Evolutionary conservation across 1,284 basidiomycete genomes (phyloP).

Genomic region (Schizophyllum commune): DNA sequence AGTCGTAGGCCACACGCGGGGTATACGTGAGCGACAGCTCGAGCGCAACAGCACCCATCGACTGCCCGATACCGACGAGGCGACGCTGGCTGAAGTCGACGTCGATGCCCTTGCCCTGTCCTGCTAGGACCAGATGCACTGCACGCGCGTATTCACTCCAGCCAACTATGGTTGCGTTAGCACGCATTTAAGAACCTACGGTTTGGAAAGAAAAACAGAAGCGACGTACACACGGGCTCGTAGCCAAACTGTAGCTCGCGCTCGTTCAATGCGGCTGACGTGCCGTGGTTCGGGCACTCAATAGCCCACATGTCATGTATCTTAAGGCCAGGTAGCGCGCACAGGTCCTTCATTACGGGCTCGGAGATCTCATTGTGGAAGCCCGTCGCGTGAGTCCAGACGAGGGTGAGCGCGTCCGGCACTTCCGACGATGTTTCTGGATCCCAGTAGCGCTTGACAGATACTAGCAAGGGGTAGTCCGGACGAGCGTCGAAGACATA

Average conservation of each 20-base stretch:
- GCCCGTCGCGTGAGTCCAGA: slow-evolving; percentile 45
- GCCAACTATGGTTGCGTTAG: slow-evolving; percentile 16
- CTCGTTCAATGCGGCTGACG: slow-evolving; percentile 43
- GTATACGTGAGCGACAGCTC: slow-evolving; percentile 13
- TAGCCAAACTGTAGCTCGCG: slow-evolving; percentile 32
- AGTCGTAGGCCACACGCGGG: slow-evolving; percentile 20
- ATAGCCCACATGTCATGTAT: slow-evolving; percentile 46
- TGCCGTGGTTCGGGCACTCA: slow-evolving; percentile 49
- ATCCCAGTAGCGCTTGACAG: slow-evolving; percentile 42
- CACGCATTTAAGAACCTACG: not conserved
- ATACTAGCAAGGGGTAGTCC: slow-evolving; percentile 36
- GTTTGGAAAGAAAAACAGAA: not conserved
- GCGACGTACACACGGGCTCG: slow-evolving; percentile 31
- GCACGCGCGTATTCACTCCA: slow-evolving; percentile 30
- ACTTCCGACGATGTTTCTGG: slow-evolving; percentile 7
- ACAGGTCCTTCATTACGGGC: slow-evolving; percentile 42
- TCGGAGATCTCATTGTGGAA: slow-evolving; percentile 54
- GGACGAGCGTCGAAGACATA: slow-evolving; percentile 47
- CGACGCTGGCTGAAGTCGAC: slow-evolving; percentile 27
- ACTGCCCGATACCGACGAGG: slow-evolving; percentile 29
- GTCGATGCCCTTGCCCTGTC: slow-evolving; percentile 26
- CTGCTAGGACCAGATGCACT: slow-evolving; percentile 25
- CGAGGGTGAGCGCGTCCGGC: slow-evolving; percentile 34
- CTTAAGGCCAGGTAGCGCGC: slow-evolving; percentile 22
- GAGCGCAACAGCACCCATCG: slow-evolving; percentile 26